These are phyloP conservation scores for Clonostachys chloroleuca DNA, from an alignment of 2,329 filamentous ascomycete genomes.

Conservation along the genomic window DNA sequence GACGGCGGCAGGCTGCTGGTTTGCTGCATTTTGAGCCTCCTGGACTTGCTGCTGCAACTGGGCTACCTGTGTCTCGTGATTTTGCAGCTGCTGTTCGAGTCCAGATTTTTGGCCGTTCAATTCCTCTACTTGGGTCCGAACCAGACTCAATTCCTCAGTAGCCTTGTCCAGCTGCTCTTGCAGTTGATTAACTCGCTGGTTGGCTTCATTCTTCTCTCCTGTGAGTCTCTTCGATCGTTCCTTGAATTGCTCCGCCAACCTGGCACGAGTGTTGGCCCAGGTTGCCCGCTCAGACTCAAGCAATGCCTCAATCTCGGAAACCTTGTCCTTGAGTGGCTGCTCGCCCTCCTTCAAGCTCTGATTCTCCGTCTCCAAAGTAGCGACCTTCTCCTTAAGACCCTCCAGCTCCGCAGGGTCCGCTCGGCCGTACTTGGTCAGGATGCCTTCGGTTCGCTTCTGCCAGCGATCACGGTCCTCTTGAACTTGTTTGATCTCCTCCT, in stretches of 20 bases:
- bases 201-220: slow-evolving; percentile 46
- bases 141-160: slow-evolving; percentile 50
- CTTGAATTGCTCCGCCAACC: slow-evolving; percentile 59
- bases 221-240: slow-evolving; percentile 50
- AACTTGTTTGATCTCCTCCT: slow-evolving; percentile 83
- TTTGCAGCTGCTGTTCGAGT: slow-evolving; percentile 35
- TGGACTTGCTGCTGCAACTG: slow-evolving; percentile 27
- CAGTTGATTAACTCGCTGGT: slow-evolving; percentile 46
- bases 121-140: slow-evolving; percentile 28
- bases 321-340: slow-evolving; percentile 45
- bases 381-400: slow-evolving; percentile 75
- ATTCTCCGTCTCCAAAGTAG: slow-evolving; percentile 60
- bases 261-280: slow-evolving; percentile 48
- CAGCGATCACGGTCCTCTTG: slow-evolving; percentile 90
- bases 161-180: slow-evolving; percentile 43
- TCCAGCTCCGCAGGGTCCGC: slow-evolving; percentile 93
- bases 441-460: slow-evolving; percentile 94
- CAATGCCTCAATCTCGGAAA: slow-evolving; percentile 44
- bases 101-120: slow-evolving; percentile 22
- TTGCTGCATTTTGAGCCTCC: slow-evolving; percentile 21
- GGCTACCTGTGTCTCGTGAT: slow-evolving; percentile 35
- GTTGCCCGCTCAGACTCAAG: slow-evolving; percentile 50
- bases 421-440: slow-evolving; percentile 92
- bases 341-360: slow-evolving; percentile 48
- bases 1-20: slow-evolving; percentile 20